Evolutionary conservation across 306 rosid genomes (phyloP).

Genomic region (Begonia masoniana): DNA sequence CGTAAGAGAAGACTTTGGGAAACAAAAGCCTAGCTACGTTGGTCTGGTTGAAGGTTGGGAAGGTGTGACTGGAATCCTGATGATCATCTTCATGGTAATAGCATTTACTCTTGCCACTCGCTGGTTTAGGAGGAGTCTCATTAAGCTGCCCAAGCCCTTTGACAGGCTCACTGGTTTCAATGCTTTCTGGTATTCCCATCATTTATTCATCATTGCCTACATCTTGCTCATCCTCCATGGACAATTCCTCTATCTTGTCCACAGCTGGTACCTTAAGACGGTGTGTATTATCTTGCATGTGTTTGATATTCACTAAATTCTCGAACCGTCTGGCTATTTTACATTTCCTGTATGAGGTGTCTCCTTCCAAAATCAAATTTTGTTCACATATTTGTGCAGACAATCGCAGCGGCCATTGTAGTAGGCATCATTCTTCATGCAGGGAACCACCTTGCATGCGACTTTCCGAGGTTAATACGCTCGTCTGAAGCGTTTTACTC

Average conservation of each 20-base stretch:
- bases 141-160: slow-evolving; percentile 88
- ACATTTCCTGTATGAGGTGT: not conserved
- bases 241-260: slow-evolving; percentile 49
- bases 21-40: slow-evolving; percentile 39
- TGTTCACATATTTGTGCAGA: slow-evolving; percentile 22
- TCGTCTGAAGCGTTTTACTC: slow-evolving; percentile 19
- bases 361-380: not conserved
- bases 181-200: slow-evolving; percentile 99
- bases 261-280: slow-evolving; percentile 66
- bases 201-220: slow-evolving; percentile 84
- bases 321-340: not conserved
- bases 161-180: slow-evolving; percentile 87
- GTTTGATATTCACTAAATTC: no score
- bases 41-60: slow-evolving; percentile 50
- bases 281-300: slow-evolving; percentile 22
- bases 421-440: slow-evolving; percentile 78
- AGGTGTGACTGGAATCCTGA: slow-evolving; percentile 81
- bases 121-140: slow-evolving; percentile 76
- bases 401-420: slow-evolving; percentile 80
- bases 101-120: slow-evolving; percentile 90
- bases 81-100: slow-evolving; percentile 65
- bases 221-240: slow-evolving; percentile 79
- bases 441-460: slow-evolving; percentile 92
- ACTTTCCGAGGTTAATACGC: slow-evolving; percentile 57
- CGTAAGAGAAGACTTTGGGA: slow-evolving; percentile 49